phyloP scores from a whole-genome alignment of 305 asterid genomes.

The Fraxinus floribunda region DNA sequence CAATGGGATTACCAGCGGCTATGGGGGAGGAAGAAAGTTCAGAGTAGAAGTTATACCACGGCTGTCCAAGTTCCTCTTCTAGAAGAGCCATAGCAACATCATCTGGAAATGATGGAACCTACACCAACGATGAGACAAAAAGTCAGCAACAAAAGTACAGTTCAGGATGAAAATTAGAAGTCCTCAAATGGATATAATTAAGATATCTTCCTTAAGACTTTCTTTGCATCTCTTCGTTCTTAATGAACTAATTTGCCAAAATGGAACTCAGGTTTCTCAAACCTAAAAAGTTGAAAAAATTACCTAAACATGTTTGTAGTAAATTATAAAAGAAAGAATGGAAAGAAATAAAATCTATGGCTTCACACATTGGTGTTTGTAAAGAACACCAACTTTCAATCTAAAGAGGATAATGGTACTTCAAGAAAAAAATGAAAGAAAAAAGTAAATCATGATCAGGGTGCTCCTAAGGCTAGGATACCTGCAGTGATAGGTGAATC shows the following conservation, averaged over 20 bases:
- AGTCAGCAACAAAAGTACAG: conserved; percentile 10
- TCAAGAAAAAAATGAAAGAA: neutral
- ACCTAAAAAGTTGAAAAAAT: neutral
- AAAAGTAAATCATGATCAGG: neutral
- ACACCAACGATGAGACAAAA: conserved; percentile 18
- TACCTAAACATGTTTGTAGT: neutral
- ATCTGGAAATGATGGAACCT: conserved; percentile 99
- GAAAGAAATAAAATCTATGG: neutral
- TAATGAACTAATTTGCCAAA: conserved; percentile 1
- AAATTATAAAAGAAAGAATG: neutral
- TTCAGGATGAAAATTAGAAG: neutral
- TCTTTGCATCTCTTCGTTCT: neutral
- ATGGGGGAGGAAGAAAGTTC: conserved; percentile 97
- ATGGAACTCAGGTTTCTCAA: neutral
- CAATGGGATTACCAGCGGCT: conserved; percentile 83
- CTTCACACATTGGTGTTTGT: neutral
- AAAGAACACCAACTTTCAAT: neutral
- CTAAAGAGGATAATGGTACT: neutral
- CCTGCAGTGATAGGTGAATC: neutral
- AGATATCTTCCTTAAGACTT: conserved; percentile 6
- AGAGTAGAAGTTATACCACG: conserved; percentile 78
- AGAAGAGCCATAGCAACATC: conserved; percentile 95
- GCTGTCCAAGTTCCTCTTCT: conserved; percentile 97
- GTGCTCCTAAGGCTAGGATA: neutral
- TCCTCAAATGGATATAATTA: neutral